Percentiles rank a stretch among this genome's conserved stretches.
Conservation (phyloP, 1,284 basidiomycete species). For the Trichosporon asahii region DNA sequence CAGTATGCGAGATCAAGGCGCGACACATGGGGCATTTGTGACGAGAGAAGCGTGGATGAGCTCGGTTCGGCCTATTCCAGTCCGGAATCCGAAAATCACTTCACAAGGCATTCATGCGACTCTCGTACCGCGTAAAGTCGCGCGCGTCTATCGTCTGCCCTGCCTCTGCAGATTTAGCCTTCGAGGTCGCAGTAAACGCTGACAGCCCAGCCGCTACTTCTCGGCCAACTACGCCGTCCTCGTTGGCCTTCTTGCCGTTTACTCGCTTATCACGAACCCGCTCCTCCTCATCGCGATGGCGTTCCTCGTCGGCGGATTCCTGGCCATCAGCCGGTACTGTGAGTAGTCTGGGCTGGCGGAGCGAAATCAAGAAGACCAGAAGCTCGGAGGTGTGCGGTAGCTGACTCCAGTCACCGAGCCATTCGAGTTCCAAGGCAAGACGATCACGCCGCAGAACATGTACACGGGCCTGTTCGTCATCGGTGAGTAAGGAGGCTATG, state of each 20-base stretch:
- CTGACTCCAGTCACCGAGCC: conserved; percentile 40
- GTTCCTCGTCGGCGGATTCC: conserved; percentile 89
- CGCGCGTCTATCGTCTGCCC: too few relatives aligned
- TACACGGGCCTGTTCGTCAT: conserved; percentile 61
- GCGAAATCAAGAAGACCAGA: too few relatives aligned
- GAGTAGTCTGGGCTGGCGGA: conserved; percentile 42
- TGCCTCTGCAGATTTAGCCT: too few relatives aligned
- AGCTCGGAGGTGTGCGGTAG: too few relatives aligned
- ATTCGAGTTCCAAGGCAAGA: conserved; percentile 54
- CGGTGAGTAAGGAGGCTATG: conserved; percentile 23
- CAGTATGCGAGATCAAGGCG: too few relatives aligned
- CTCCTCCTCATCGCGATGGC: conserved; percentile 75
- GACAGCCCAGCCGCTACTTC: conserved; percentile 72
- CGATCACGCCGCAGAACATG: conserved; percentile 57
- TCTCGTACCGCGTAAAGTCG: too few relatives aligned
- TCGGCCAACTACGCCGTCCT: conserved; percentile 88
- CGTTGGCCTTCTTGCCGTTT: conserved; percentile 75
- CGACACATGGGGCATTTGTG: too few relatives aligned
- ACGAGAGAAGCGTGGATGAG: too few relatives aligned
- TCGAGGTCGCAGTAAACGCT: too few relatives aligned
- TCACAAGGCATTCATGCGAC: too few relatives aligned
- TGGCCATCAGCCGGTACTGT: conserved; percentile 87
- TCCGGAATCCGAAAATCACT: too few relatives aligned
- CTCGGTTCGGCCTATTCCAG: too few relatives aligned
- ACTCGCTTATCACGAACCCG: conserved; percentile 80